A percentile compares a stretch with the other conserved stretches of the same genome.
Evolutionary conservation across 176 grass and related monocot species (phyloP).

Genomic region (Oryza australiensis): DNA sequence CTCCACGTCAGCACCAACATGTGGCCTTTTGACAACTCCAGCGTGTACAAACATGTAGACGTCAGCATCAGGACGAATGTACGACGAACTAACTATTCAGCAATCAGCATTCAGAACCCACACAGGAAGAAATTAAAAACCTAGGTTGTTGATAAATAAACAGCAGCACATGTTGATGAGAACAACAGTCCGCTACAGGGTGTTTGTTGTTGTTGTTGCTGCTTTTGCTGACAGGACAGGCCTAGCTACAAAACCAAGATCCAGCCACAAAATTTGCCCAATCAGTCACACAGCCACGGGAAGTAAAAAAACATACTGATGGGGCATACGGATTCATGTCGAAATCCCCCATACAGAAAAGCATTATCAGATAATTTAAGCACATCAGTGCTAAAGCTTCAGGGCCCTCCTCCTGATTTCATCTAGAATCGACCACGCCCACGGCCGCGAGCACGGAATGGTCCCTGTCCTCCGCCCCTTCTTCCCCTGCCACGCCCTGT

Average conservation of each 20-base stretch:
- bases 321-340: slow-evolving; percentile 2
- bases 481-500: slow-evolving; percentile 47
- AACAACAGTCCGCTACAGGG: slow-evolving; percentile 5
- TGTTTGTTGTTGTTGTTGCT: background rate
- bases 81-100: no score
- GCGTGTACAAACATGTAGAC: background rate
- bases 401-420: background rate
- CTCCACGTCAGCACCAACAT: background rate
- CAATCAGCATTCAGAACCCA: background rate
- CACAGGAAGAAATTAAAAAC: background rate
- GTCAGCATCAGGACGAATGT: no score
- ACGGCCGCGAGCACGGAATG: slow-evolving; percentile 36
- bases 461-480: background rate
- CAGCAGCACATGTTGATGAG: background rate
- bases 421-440: slow-evolving; percentile 28
- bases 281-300: slow-evolving; percentile 23
- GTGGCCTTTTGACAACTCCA: background rate
- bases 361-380: slow-evolving; percentile 30
- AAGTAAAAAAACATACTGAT: slow-evolving; percentile 11
- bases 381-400: slow-evolving; percentile 19
- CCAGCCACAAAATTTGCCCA: slow-evolving; percentile 46
- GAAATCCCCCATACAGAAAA: background rate
- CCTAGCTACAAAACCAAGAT: slow-evolving; percentile 51
- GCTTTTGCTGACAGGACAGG: slow-evolving; percentile 5
- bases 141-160: background rate